These are phyloP conservation scores for Penicillium sp. DNA, from an alignment of 2,329 filamentous ascomycete genomes.

Conservation along the genomic window DNA sequence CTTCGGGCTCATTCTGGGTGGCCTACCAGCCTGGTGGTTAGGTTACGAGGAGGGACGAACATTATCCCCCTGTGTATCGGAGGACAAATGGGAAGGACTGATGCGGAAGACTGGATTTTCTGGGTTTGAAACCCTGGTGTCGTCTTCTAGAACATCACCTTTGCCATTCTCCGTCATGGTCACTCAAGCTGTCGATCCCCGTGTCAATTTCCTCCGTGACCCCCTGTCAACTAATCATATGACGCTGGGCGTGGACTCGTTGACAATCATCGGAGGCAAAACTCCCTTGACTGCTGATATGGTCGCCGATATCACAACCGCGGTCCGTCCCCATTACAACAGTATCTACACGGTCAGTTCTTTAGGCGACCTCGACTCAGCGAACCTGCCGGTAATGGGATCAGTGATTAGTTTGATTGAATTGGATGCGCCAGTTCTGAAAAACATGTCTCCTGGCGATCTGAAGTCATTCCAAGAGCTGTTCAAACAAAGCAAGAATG, in stretches of 20 bases:
- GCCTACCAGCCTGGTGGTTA: constrained; percentile 40
- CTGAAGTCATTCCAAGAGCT: constrained; percentile 26
- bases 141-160: background rate
- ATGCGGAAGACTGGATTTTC: constrained; percentile 35
- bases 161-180: constrained; percentile 28
- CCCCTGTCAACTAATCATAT: constrained; percentile 20
- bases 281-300: constrained; percentile 7
- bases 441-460: constrained; percentile 18
- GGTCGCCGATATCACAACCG: constrained; percentile 4
- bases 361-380: constrained; percentile 8
- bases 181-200: constrained; percentile 35
- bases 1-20: constrained; percentile 29
- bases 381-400: constrained; percentile 18
- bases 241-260: constrained; percentile 5
- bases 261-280: constrained; percentile 21
- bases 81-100: constrained; percentile 32
- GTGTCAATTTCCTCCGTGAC: constrained; percentile 25
- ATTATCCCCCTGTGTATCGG: constrained; percentile 26
- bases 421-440: constrained; percentile 29
- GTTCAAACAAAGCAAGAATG: constrained; percentile 18
- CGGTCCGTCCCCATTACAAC: constrained; percentile 10
- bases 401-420: constrained; percentile 22
- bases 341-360: constrained; percentile 5
- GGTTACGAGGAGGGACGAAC: constrained; percentile 25
- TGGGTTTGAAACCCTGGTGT: constrained; percentile 22